Conservation (phyloP, 139 green algal genomes). For the Volvox africanus region DNA sequence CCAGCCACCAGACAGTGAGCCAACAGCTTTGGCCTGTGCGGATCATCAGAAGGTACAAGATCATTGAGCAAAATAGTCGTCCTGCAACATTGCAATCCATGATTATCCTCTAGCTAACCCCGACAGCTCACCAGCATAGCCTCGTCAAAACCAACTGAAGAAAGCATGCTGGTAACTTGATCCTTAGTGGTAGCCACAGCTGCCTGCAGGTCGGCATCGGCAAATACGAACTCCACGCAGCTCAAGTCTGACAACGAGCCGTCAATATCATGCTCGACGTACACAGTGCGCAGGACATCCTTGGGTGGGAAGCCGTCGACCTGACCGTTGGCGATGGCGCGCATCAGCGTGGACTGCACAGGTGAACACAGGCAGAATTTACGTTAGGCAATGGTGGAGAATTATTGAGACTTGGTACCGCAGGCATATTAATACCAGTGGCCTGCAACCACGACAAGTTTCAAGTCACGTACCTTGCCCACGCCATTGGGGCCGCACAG, state of each 20-base stretch:
- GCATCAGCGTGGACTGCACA: conserved; percentile 89
- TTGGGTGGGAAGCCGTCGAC: conserved; percentile 89
- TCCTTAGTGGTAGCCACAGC: conserved; percentile 62
- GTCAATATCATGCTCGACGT: conserved; percentile 95
- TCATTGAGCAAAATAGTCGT: too few relatives aligned
- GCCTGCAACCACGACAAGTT: neutral
- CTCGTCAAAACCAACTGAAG: conserved; percentile 84
- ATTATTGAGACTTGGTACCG: too few relatives aligned
- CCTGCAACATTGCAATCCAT: too few relatives aligned
- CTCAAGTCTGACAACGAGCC: conserved; percentile 71
- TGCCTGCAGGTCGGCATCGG: conserved; percentile 67
- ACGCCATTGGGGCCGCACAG: conserved; percentile 90
- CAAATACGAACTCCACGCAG: conserved; percentile 78
- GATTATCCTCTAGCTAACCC: too few relatives aligned
- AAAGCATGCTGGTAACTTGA: conserved; percentile 71
- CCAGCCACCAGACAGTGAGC: conserved; percentile 88
- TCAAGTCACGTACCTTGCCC: conserved; percentile 67
- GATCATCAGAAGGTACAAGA: too few relatives aligned
- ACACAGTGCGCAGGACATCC: conserved; percentile 87
- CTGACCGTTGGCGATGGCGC: conserved; percentile 82
- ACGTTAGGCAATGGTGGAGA: too few relatives aligned
- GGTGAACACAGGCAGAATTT: neutral
- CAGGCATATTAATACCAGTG: too few relatives aligned
- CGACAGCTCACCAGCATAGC: conserved; percentile 55
- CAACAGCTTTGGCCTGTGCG: conserved; percentile 66